These are phyloP conservation scores for Eucalyptus curtisii DNA, from an alignment of 345 rosid genomes.

Conservation along the genomic window DNA sequence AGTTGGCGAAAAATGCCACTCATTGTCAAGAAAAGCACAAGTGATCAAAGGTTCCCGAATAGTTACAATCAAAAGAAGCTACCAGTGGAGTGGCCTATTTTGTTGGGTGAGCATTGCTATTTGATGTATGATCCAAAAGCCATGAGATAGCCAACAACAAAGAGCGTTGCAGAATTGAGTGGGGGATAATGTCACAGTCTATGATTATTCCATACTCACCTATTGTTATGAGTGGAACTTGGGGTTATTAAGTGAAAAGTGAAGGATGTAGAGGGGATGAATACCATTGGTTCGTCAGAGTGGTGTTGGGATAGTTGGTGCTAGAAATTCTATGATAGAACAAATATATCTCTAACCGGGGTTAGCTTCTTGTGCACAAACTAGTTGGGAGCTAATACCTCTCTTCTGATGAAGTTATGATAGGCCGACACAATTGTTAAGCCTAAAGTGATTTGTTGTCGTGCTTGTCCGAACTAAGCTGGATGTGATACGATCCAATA, in stretches of 20 bases:
- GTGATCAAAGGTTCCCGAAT: rapidly evolving
- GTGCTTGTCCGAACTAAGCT: rapidly evolving
- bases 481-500: rapidly evolving
- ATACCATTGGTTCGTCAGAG: no score
- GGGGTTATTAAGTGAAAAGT: rapidly evolving
- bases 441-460: no score
- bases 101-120: no score
- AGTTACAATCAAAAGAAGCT: no score
- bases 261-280: no score
- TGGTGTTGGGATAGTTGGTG: rapidly evolving
- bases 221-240: no score
- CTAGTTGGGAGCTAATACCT: rapidly evolving
- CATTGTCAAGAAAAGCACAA: no score
- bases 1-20: rapidly evolving
- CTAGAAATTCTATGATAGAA: no score
- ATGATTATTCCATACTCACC: no score
- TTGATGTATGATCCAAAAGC: no score
- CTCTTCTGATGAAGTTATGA: rapidly evolving
- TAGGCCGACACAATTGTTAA: rapidly evolving
- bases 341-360: rapidly evolving
- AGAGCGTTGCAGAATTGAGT: rapidly evolving
- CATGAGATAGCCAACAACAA: no score
- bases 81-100: rapidly evolving
- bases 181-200: rapidly evolving
- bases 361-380: rapidly evolving